Percentiles rank a stretch among this genome's conserved stretches.
Conservation (phyloP, 805 yeast genomes). For the Metschnikowia lochheadii region DNA sequence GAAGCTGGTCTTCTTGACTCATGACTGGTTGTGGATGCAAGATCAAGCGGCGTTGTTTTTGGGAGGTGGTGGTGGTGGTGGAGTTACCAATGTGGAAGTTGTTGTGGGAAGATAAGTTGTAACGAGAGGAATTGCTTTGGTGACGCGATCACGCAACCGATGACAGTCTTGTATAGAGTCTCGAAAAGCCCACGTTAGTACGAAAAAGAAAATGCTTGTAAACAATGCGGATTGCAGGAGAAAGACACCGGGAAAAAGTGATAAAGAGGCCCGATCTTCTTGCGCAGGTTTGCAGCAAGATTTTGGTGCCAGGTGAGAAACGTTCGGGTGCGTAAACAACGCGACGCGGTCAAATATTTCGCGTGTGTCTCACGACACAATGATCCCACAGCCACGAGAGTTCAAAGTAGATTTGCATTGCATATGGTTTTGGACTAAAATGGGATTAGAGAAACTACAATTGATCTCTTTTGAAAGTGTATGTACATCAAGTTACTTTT, state of each 20-base stretch:
- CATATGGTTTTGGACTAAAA: not conserved
- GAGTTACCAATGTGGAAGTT: not conserved
- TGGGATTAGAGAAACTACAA: not conserved
- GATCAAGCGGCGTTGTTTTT: not conserved
- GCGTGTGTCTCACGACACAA: constrained; percentile 1
- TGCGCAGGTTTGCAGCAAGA: constrained; percentile 7
- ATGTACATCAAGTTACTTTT: not conserved
- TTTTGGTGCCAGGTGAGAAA: not conserved
- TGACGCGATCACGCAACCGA: constrained; percentile 2
- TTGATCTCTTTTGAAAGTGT: too few species aligned
- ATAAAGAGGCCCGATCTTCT: not conserved
- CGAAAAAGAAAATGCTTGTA: not conserved
- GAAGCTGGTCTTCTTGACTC: constrained; percentile 23
- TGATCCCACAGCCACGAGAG: not conserved
- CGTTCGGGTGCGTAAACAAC: constrained; percentile 16
- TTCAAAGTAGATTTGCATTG: not conserved
- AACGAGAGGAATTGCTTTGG: not conserved
- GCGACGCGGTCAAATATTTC: constrained; percentile 16
- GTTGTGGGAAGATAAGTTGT: not conserved
- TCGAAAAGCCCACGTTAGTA: not conserved
- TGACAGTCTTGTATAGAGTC: not conserved
- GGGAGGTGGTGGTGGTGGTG: not conserved
- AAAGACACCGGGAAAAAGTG: not conserved
- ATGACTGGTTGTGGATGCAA: constrained; percentile 9
- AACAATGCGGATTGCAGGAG: constrained; percentile 3